Percentiles rank a stretch among this genome's conserved stretches.
These are phyloP conservation scores for Triadica sebifera DNA, from an alignment of 345 rosid genomes.

Conservation along the genomic window DNA sequence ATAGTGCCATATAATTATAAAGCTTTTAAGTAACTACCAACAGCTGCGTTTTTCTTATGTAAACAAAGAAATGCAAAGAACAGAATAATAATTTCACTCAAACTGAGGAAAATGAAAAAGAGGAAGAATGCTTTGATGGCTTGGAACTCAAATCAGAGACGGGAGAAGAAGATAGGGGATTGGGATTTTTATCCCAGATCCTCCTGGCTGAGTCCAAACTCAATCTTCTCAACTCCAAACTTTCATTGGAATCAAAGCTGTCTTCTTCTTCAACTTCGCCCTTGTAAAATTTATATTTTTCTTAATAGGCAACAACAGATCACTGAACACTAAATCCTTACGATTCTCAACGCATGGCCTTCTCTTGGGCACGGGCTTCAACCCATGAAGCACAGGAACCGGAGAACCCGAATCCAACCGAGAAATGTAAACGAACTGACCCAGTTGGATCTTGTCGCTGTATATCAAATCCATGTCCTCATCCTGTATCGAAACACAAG, in stretches of 20 bases:
- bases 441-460: slow-evolving; percentile 46
- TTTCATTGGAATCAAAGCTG: not conserved
- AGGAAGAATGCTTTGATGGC: not conserved
- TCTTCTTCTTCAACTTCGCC: not conserved
- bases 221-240: slow-evolving; percentile 38
- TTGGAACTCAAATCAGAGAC: not conserved
- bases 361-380: slow-evolving; percentile 43
- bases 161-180: slow-evolving; percentile 26
- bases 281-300: not conserved
- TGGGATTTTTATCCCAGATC: slow-evolving; percentile 40
- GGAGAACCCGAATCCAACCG: slow-evolving; percentile 41
- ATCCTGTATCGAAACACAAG: slow-evolving; percentile 43
- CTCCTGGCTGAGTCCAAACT: slow-evolving; percentile 49
- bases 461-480: slow-evolving; percentile 43
- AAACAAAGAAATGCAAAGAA: too few relatives aligned
- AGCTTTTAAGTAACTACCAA: too few relatives aligned
- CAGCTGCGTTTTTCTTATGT: too few relatives aligned
- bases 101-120: too few relatives aligned
- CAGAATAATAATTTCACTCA: too few relatives aligned
- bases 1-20: too few relatives aligned
- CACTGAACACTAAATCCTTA: slow-evolving; percentile 40
- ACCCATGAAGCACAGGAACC: slow-evolving; percentile 48
- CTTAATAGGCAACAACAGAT: slow-evolving; percentile 21
- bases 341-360: slow-evolving; percentile 47
- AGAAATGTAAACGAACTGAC: slow-evolving; percentile 49